Evolutionary conservation across 2,329 filamentous ascomycete species (phyloP).

Genomic region (Xylariales sp.): DNA sequence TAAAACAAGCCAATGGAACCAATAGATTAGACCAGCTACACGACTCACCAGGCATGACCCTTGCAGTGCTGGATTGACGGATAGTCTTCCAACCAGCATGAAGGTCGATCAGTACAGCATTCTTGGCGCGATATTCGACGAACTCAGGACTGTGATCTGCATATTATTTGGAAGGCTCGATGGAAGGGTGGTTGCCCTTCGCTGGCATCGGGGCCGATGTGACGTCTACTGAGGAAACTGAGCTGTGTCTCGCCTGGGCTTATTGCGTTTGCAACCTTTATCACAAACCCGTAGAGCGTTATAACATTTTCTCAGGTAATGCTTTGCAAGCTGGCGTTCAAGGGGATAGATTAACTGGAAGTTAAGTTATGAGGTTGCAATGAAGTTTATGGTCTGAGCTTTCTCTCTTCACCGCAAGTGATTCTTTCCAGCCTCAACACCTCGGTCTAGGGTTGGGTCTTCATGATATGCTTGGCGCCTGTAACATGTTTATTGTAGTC

Average conservation of each 20-base stretch:
- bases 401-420: too few relatives aligned
- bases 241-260: background rate
- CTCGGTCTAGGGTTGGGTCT: too few relatives aligned
- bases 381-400: too few relatives aligned
- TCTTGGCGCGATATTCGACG: constrained; percentile 25
- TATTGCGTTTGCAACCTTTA: constrained; percentile 5
- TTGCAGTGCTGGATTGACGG: too few relatives aligned
- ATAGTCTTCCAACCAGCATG: too few relatives aligned
- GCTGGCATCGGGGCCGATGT: background rate
- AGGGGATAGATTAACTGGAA: constrained; percentile 26
- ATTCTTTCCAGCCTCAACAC: too few relatives aligned
- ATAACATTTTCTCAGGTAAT: constrained; percentile 16
- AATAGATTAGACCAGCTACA: background rate
- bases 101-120: constrained; percentile 18
- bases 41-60: background rate
- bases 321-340: constrained; percentile 28
- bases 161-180: constrained; percentile 17
- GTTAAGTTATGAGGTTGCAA: constrained; percentile 19
- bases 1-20: constrained; percentile 46
- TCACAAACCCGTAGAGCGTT: constrained; percentile 6
- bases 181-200: constrained; percentile 3
- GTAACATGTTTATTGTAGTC: too few relatives aligned
- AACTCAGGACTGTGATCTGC: constrained; percentile 14
- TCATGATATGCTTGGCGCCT: too few relatives aligned
- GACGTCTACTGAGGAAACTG: background rate